phyloP scores from a whole-genome alignment of 805 yeast species.

The Ogataea corticis region DNA sequence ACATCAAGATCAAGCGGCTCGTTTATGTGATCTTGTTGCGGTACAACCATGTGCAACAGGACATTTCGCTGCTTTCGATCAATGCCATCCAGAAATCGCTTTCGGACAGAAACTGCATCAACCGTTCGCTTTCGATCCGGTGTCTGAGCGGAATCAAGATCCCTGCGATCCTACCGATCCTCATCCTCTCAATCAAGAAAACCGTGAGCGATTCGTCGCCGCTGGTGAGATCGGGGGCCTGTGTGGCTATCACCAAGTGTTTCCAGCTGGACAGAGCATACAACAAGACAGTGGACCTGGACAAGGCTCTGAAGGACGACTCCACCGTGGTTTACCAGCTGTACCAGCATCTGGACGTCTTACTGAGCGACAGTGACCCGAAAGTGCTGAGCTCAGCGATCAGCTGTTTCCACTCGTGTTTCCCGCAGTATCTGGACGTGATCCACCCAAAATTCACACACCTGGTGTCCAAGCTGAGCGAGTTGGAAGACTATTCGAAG shows the following conservation, averaged over 20 bases:
- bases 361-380: constrained; percentile 66
- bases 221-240: constrained; percentile 75
- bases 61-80: constrained; percentile 83
- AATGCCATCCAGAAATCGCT: constrained; percentile 88
- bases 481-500: constrained; percentile 77
- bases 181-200: constrained; percentile 70
- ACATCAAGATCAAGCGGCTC: constrained; percentile 65
- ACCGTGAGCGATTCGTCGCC: constrained; percentile 71
- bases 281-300: constrained; percentile 17
- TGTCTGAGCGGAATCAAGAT: constrained; percentile 83
- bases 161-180: constrained; percentile 77
- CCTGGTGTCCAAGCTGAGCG: constrained; percentile 37
- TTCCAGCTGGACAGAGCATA: constrained; percentile 35
- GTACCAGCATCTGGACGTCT: constrained; percentile 45
- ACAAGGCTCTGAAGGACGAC: constrained; percentile 24
- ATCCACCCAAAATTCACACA: constrained; percentile 70
- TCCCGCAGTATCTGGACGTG: constrained; percentile 58
- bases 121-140: constrained; percentile 72
- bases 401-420: constrained; percentile 51
- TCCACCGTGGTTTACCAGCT: constrained; percentile 51
- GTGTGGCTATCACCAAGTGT: constrained; percentile 69
- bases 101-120: constrained; percentile 64
- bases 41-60: constrained; percentile 83
- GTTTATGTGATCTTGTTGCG: constrained; percentile 74
- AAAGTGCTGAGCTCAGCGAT: constrained; percentile 73